These are phyloP conservation scores for Podila minutissima DNA, from an alignment of 192 early-diverging fungal genomes.

Conservation along the genomic window DNA sequence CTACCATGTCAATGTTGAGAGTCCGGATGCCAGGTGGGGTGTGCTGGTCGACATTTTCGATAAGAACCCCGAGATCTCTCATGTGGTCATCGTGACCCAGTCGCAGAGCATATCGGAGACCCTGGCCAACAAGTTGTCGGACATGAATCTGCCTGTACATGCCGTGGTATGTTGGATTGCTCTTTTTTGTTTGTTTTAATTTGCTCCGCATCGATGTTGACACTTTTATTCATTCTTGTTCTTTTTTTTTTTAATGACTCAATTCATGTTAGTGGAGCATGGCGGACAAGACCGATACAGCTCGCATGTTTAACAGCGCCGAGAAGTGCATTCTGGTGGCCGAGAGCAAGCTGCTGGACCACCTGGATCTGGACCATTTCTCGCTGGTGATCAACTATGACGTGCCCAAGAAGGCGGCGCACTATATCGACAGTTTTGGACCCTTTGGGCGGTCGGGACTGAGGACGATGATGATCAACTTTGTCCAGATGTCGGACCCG, in stretches of 20 bases:
- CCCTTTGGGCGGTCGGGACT: constrained; percentile 43
- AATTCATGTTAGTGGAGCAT: constrained; percentile 34
- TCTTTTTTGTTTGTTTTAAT: neutral
- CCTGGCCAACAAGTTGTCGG: constrained; percentile 15
- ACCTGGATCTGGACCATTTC: constrained; percentile 39
- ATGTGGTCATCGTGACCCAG: constrained; percentile 39
- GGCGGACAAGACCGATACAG: constrained; percentile 46
- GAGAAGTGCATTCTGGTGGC: constrained; percentile 39
- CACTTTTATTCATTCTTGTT: neutral
- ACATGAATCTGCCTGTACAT: constrained; percentile 26
- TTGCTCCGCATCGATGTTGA: constrained; percentile 1
- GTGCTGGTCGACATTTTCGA: constrained; percentile 23
- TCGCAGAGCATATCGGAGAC: constrained; percentile 40
- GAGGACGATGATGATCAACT: constrained; percentile 40
- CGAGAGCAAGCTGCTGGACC: constrained; percentile 35
- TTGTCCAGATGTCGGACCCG: constrained; percentile 16
- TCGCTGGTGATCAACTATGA: constrained; percentile 50
- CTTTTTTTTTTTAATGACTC: neutral
- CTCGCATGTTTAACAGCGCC: constrained; percentile 28
- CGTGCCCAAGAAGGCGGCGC: constrained; percentile 23
- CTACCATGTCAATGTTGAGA: constrained; percentile 18
- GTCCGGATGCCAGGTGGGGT: constrained; percentile 21
- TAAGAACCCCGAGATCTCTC: constrained; percentile 42
- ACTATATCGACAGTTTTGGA: constrained; percentile 42
- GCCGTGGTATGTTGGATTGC: constrained; percentile 22